Evolutionary conservation across 495 filamentous ascomycete species (phyloP).

Genomic region (Xylaria sp.): DNA sequence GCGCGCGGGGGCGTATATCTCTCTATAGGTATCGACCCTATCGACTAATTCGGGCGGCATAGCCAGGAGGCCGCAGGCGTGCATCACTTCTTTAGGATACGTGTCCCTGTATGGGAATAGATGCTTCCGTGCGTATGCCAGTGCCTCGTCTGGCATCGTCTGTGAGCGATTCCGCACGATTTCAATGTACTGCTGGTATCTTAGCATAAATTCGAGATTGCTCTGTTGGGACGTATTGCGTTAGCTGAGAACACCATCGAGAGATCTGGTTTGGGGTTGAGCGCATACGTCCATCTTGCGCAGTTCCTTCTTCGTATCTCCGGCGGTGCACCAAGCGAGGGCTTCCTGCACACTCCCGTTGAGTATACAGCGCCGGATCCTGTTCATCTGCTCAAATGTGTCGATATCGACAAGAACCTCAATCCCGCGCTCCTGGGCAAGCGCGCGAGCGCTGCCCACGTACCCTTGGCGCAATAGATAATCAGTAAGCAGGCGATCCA

Average conservation of each 20-base stretch:
- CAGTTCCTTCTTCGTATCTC: conserved; percentile 85
- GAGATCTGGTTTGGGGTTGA: not conserved
- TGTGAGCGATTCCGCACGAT: conserved; percentile 71
- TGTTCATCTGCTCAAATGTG: conserved; percentile 83
- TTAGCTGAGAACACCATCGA: not conserved
- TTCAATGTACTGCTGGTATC: conserved; percentile 96
- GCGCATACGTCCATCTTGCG: conserved; percentile 78
- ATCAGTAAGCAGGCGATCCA: conserved; percentile 88
- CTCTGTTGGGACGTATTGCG: conserved; percentile 56
- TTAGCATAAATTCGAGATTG: conserved; percentile 89
- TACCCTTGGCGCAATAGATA: conserved; percentile 88
- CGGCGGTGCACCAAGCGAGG: conserved; percentile 77
- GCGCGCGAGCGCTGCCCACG: conserved; percentile 72
- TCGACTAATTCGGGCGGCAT: conserved; percentile 64
- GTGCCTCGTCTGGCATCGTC: conserved; percentile 74
- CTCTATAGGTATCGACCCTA: conserved; percentile 44
- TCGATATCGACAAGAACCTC: conserved; percentile 84
- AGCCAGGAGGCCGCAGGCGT: conserved; percentile 82
- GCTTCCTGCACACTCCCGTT: conserved; percentile 77
- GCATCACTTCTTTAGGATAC: conserved; percentile 70
- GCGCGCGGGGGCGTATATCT: conserved; percentile 72
- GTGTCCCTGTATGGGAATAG: conserved; percentile 70
- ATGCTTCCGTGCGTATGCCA: conserved; percentile 79
- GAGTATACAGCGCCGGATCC: conserved; percentile 73
- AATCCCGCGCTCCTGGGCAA: conserved; percentile 72